phyloP scores from a whole-genome alignment of 2,329 filamentous ascomycete species.

The Nemania sp. region DNA sequence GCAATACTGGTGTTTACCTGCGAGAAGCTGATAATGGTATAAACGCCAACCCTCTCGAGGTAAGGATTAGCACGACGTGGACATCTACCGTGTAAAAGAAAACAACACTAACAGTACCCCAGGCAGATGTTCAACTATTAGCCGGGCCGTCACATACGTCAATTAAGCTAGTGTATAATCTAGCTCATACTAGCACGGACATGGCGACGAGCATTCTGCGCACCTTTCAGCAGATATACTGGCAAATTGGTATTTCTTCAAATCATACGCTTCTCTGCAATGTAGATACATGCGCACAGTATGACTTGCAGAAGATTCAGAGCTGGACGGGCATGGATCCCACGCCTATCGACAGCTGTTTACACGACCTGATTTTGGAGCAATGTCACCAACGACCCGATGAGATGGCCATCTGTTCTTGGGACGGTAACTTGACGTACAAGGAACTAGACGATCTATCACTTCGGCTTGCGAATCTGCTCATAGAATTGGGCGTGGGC shows the following conservation, averaged over 20 bases:
- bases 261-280: conserved; percentile 29
- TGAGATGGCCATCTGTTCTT: conserved; percentile 33
- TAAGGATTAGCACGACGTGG: conserved; percentile 3
- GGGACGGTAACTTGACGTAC: conserved; percentile 36
- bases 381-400: conserved; percentile 28
- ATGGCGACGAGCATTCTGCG: conserved; percentile 38
- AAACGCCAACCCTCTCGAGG: conserved; percentile 16
- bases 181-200: conserved; percentile 34
- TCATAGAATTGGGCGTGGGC: conserved; percentile 50
- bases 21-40: conserved; percentile 10
- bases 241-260: conserved; percentile 25
- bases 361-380: conserved; percentile 36
- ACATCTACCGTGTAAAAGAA: not conserved
- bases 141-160: conserved; percentile 24
- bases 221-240: conserved; percentile 39
- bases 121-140: conserved; percentile 33
- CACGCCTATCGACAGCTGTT: conserved; percentile 29
- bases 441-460: conserved; percentile 38
- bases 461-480: conserved; percentile 46
- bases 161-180: conserved; percentile 31
- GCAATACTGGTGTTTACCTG: conserved; percentile 36
- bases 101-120: conserved; percentile 4
- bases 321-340: conserved; percentile 34
- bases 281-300: conserved; percentile 30
- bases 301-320: conserved; percentile 30